phyloP scores from a whole-genome alignment of 2,329 filamentous ascomycete species.

The Xylariaceae sp. region DNA sequence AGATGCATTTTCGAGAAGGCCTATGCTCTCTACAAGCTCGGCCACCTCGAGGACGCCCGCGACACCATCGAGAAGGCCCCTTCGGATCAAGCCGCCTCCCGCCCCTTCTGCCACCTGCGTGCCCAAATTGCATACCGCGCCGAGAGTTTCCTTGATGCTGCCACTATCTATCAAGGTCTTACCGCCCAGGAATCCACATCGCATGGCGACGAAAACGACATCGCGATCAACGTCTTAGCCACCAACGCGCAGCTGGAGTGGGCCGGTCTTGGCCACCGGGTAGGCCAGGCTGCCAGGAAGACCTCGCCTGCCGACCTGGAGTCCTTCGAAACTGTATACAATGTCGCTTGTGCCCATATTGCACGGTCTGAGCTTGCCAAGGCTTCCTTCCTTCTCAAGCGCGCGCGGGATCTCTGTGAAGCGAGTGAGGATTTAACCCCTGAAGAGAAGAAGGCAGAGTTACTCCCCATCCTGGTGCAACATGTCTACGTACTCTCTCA shows the following conservation, averaged over 20 bases:
- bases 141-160: slow-evolving; percentile 66
- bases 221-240: slow-evolving; percentile 71
- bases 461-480: slow-evolving; percentile 71
- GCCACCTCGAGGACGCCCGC: slow-evolving; percentile 60
- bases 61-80: slow-evolving; percentile 35
- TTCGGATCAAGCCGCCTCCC: slow-evolving; percentile 24
- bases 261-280: slow-evolving; percentile 51
- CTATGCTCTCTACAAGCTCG: slow-evolving; percentile 80
- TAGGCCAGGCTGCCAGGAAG: slow-evolving; percentile 49
- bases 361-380: slow-evolving; percentile 61
- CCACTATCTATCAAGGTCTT: slow-evolving; percentile 58
- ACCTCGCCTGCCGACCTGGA: slow-evolving; percentile 59
- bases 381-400: slow-evolving; percentile 62
- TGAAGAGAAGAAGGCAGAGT: slow-evolving; percentile 68
- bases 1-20: slow-evolving; percentile 63
- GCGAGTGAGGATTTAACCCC: slow-evolving; percentile 66
- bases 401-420: slow-evolving; percentile 66
- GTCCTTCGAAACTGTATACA: slow-evolving; percentile 77
- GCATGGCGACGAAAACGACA: slow-evolving; percentile 63
- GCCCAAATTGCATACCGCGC: slow-evolving; percentile 68
- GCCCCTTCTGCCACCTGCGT: slow-evolving; percentile 47
- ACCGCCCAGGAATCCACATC: slow-evolving; percentile 38
- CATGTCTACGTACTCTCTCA: slow-evolving; percentile 66
- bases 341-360: slow-evolving; percentile 68
- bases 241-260: slow-evolving; percentile 68